Conservation (phyloP, 2,329 filamentous ascomycete genomes). For the Colletotrichum musicola region DNA sequence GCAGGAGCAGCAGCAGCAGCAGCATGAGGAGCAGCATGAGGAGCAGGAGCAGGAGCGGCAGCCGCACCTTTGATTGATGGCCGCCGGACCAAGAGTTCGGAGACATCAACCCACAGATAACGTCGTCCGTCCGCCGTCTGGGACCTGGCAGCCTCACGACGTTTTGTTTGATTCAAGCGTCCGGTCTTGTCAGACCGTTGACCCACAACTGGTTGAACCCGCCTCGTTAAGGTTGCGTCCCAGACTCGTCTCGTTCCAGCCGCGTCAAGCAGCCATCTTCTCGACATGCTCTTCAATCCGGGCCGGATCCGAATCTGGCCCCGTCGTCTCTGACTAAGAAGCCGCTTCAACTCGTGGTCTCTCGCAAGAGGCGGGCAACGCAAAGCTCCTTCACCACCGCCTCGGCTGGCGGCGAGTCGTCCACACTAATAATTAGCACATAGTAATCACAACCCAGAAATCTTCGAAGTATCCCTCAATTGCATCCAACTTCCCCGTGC, state of each 20-base stretch:
- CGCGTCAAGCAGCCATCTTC: slow-evolving; percentile 28
- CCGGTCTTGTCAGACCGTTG: slow-evolving; percentile 22
- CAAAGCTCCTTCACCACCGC: neutral
- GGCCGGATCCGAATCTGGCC: slow-evolving; percentile 28
- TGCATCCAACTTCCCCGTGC: neutral
- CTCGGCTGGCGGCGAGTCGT: no score
- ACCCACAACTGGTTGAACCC: slow-evolving; percentile 20
- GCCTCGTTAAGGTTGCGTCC: slow-evolving; percentile 35
- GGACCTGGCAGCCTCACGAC: neutral
- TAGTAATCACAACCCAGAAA: no score
- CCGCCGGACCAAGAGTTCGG: slow-evolving; percentile 5
- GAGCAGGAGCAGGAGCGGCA: neutral
- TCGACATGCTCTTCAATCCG: slow-evolving; percentile 17
- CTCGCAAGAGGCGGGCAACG: neutral
- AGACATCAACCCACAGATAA: neutral
- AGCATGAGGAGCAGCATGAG: neutral
- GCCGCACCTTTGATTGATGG: neutral
- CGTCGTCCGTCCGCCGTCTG: slow-evolving; percentile 3
- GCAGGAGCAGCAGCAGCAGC: neutral
- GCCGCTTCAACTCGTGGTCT: slow-evolving; percentile 4
- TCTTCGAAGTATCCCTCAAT: neutral
- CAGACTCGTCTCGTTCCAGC: slow-evolving; percentile 39
- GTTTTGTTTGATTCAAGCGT: slow-evolving; percentile 1
- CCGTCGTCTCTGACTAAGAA: slow-evolving; percentile 20
- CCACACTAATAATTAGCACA: no score